Evolutionary conservation across 2,329 filamentous ascomycete genomes (phyloP).

Genomic region (Cadophora gregata): DNA sequence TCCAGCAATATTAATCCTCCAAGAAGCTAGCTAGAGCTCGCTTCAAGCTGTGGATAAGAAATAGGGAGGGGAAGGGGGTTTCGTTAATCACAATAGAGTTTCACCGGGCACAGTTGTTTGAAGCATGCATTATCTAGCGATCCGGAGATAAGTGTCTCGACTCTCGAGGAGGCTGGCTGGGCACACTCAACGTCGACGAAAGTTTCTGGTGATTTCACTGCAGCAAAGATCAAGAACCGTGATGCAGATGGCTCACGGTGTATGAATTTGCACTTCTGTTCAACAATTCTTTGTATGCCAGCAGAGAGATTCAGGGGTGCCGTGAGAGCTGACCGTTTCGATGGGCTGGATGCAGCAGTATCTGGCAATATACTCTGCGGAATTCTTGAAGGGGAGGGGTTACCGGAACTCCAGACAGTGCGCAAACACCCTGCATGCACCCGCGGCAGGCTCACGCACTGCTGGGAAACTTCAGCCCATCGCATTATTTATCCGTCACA

Average conservation of each 20-base stretch:
- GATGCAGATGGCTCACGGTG: not conserved
- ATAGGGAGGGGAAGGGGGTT: not conserved
- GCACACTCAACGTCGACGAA: not conserved
- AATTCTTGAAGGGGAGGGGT: not conserved
- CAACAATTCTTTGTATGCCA: not conserved
- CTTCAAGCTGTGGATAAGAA: not conserved
- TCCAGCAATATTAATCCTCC: slow-evolving; percentile 1
- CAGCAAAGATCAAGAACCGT: not conserved
- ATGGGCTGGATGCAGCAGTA: slow-evolving; percentile 7
- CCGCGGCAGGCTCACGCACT: not conserved
- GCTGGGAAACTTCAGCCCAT: not conserved
- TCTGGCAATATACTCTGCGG: slow-evolving; percentile 2
- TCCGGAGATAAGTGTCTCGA: slow-evolving; percentile 10
- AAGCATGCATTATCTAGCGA: not conserved
- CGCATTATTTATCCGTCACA: slow-evolving; percentile 2
- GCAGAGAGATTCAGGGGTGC: not conserved
- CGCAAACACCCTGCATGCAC: slow-evolving; percentile 3
- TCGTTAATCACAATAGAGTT: slow-evolving; percentile 12
- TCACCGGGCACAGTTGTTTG: not conserved
- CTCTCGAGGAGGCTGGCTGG: not conserved
- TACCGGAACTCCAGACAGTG: not conserved
- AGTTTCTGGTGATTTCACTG: not conserved
- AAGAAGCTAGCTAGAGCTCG: not conserved
- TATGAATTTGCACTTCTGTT: slow-evolving; percentile 8
- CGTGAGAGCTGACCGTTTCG: slow-evolving; percentile 2